phyloP scores from a whole-genome alignment of 768 basidiomycete species.

The Pleurotus pulmonarius region DNA sequence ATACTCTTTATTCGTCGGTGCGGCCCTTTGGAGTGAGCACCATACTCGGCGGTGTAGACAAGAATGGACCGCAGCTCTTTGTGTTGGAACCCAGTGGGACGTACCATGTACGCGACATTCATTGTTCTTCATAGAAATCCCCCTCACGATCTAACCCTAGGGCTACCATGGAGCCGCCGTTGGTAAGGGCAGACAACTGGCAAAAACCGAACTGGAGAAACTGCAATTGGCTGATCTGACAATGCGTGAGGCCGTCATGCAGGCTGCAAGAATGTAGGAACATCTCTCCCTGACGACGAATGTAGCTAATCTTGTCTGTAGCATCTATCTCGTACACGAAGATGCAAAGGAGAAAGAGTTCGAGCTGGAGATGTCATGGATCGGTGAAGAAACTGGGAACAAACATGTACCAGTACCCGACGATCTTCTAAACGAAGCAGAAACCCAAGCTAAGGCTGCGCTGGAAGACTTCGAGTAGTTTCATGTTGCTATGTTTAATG shows the following conservation, averaged over 20 bases:
- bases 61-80: constrained; percentile 80
- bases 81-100: constrained; percentile 95
- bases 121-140: background rate
- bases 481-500: background rate
- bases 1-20: constrained; percentile 97
- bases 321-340: constrained; percentile 96
- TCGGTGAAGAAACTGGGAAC: constrained; percentile 78
- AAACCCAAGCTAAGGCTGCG: constrained; percentile 81
- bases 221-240: constrained; percentile 81
- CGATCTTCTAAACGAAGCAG: constrained; percentile 82
- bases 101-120: constrained; percentile 60
- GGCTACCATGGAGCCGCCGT: constrained; percentile 97
- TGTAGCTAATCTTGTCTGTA: constrained; percentile 26
- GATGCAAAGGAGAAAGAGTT: constrained; percentile 98
- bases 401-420: constrained; percentile 81
- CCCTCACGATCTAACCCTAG: constrained; percentile 30
- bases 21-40: constrained; percentile 96
- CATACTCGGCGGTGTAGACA: constrained; percentile 86
- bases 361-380: constrained; percentile 97
- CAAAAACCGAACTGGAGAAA: constrained; percentile 98
- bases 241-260: constrained; percentile 80
- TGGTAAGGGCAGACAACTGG: constrained; percentile 96
- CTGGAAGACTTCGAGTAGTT: constrained; percentile 57
- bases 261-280: constrained; percentile 92
- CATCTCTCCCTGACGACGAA: background rate